Conservation (phyloP, 352 stramenopile genomes). For the Globisporangium ultimum region DNA sequence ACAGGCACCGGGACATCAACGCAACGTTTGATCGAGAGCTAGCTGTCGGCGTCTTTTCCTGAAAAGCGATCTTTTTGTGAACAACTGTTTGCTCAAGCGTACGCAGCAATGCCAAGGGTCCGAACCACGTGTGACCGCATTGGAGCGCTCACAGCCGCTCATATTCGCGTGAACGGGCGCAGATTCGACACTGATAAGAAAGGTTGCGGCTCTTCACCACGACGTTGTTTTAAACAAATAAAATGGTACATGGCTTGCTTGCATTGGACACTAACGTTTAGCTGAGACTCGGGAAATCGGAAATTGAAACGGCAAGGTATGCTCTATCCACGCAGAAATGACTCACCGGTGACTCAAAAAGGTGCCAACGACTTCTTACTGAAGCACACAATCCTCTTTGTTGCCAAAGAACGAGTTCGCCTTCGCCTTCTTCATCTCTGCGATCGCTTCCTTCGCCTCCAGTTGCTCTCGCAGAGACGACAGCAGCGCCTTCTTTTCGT, state of each 20-base stretch:
- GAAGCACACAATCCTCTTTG: conserved; percentile 55
- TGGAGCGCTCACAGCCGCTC: conserved; percentile 3
- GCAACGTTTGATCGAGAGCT: no score
- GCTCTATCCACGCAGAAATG: no score
- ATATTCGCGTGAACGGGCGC: conserved; percentile 2
- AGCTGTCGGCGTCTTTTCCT: no score
- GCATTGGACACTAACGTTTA: no score
- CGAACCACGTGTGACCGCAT: not conserved
- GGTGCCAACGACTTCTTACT: conserved; percentile 18
- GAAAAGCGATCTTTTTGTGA: no score
- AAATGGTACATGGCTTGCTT: no score
- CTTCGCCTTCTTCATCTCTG: conserved; percentile 34
- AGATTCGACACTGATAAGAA: not conserved
- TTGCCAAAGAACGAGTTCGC: conserved; percentile 29
- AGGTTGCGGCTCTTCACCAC: not conserved
- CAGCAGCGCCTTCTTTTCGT: conserved; percentile 46
- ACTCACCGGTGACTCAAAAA: no score
- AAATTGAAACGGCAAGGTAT: no score
- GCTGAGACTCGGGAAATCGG: no score
- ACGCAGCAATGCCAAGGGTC: not conserved
- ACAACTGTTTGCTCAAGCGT: no score
- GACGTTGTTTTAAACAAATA: not conserved
- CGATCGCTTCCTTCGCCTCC: conserved; percentile 42
- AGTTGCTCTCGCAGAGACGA: conserved; percentile 50
- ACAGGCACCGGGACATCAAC: not conserved